These are phyloP conservation scores for Marchantia polymorpha DNA, from an alignment of 225 moss, liverwort and hornwort genomes.

Conservation along the genomic window DNA sequence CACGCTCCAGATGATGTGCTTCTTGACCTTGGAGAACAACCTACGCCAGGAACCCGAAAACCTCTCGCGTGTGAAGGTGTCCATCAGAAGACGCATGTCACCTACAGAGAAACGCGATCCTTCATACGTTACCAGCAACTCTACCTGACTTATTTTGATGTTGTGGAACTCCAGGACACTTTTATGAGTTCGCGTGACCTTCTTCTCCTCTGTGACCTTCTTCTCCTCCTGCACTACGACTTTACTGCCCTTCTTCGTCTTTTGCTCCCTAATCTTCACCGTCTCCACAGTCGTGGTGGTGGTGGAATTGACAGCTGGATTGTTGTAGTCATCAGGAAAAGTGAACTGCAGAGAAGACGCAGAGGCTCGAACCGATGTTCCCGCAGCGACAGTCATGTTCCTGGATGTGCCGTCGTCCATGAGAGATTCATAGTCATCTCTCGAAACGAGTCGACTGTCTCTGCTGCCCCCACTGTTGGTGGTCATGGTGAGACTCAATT, in stretches of 20 bases:
- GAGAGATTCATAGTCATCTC: conserved; percentile 30
- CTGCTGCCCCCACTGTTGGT: conserved; percentile 15
- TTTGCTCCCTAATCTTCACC: conserved; percentile 66
- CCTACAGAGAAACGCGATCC: conserved; percentile 84
- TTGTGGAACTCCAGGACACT: conserved; percentile 91
- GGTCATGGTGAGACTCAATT: conserved; percentile 28
- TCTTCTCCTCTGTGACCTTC: conserved; percentile 66
- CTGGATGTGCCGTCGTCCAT: conserved; percentile 39
- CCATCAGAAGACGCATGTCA: conserved; percentile 90
- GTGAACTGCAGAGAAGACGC: conserved; percentile 8
- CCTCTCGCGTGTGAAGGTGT: conserved; percentile 73
- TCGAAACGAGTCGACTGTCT: conserved; percentile 21
- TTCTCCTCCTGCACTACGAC: conserved; percentile 61
- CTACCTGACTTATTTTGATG: conserved; percentile 89
- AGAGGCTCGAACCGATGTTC: conserved; percentile 25
- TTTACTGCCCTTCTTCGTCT: conserved; percentile 52
- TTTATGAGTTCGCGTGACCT: conserved; percentile 29
- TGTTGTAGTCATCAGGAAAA: conserved; percentile 28
- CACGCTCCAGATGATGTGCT: conserved; percentile 97
- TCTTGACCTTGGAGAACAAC: conserved; percentile 91
- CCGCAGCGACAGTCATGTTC: background rate
- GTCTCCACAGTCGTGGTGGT: conserved; percentile 50
- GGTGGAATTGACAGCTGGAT: conserved; percentile 43
- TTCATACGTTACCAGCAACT: conserved; percentile 86
- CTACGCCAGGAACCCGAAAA: conserved; percentile 91